Percentiles rank a stretch among this genome's conserved stretches.
These are phyloP conservation scores for Bryoglossum gracile DNA, from an alignment of 495 filamentous ascomycete genomes.

Conservation along the genomic window DNA sequence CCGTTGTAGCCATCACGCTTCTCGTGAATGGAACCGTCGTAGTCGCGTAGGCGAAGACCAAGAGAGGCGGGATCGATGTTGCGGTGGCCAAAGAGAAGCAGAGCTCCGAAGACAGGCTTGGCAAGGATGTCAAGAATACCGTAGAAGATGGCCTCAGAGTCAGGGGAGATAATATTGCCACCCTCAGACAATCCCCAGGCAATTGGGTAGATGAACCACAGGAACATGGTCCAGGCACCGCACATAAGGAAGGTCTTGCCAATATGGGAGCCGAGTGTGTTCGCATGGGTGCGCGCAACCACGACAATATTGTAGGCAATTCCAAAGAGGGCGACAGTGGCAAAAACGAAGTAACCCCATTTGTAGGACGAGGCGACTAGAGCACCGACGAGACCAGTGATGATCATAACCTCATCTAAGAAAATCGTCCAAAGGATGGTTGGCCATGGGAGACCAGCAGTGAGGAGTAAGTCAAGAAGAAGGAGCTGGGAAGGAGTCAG, in stretches of 20 bases:
- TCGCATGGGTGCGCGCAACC: constrained; percentile 47
- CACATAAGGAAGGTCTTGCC: constrained; percentile 44
- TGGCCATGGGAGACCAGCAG: constrained; percentile 57
- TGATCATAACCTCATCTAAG: constrained; percentile 56
- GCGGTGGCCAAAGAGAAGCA: not conserved
- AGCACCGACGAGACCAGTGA: constrained; percentile 55
- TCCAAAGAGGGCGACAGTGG: constrained; percentile 47
- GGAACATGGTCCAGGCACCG: constrained; percentile 44
- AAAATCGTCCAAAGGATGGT: constrained; percentile 55
- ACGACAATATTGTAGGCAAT: constrained; percentile 49
- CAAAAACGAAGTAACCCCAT: constrained; percentile 63
- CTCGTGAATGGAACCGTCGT: not conserved
- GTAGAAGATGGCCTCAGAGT: constrained; percentile 61
- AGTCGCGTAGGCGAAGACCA: not conserved
- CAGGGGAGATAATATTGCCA: constrained; percentile 58
- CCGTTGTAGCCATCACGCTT: too few relatives aligned
- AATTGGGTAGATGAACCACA: constrained; percentile 62
- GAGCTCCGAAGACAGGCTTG: not conserved
- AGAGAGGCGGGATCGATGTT: not conserved
- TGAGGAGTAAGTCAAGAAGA: constrained; percentile 52
- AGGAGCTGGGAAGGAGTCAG: constrained; percentile 39
- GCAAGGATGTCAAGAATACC: constrained; percentile 26
- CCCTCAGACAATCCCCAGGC: constrained; percentile 63
- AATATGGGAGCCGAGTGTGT: constrained; percentile 49
- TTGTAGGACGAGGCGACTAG: constrained; percentile 53